Base-by-base conservation (phyloP, 106 monocot genomes). In the Agapanthus africanus region DNA sequence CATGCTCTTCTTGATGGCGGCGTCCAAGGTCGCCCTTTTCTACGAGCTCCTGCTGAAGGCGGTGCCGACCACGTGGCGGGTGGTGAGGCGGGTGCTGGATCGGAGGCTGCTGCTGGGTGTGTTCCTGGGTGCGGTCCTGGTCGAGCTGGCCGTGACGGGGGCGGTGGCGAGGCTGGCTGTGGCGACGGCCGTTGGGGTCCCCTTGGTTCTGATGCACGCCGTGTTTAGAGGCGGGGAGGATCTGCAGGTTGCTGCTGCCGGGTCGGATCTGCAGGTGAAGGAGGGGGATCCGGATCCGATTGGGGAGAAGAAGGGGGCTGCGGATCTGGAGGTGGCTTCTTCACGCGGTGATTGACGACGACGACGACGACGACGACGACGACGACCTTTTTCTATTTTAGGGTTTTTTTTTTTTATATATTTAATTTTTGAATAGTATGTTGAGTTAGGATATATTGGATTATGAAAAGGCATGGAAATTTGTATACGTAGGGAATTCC, bases 1-100 rank as follows among this genome's bases (percentile, higher is more conserved):
- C 40, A 67, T 79, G 73, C 72, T 84, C 63, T 79, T 84, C 69
- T 74, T 84, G 68, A 84, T 84, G 83, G 73, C 79, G 54, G 60
- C 68, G 37, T 77, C 83, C 59, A 84, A 84, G 72, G 42, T 73
- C 57, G 64, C 70, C 37, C 63, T 79, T 61, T 40, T 76, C 75
- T 84, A 76, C 79, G 75, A 67, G 40, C 67, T 72, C 63, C 70
- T 84, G 42, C 75, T 84, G 66, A 65, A 68, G 44, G 59, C 63
- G 15, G 79, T 84, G 54, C 83, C 83, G 25, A 37, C 40, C 34
- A 68, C 63, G 18, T 39, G 68, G 27, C 52, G 69, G 32, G 73
- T 84, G 32, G 71, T 54, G 11, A 37, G 79, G 37, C 27, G 75
- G 40, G 65, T 79, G 6, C 79, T 68, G 66, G 79, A 72, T 31